Evolutionary conservation across 169 alveolate genomes (phyloP), one percentile per base, ranked within the genome.

Genomic region (Eimeria acervulina): DNA sequence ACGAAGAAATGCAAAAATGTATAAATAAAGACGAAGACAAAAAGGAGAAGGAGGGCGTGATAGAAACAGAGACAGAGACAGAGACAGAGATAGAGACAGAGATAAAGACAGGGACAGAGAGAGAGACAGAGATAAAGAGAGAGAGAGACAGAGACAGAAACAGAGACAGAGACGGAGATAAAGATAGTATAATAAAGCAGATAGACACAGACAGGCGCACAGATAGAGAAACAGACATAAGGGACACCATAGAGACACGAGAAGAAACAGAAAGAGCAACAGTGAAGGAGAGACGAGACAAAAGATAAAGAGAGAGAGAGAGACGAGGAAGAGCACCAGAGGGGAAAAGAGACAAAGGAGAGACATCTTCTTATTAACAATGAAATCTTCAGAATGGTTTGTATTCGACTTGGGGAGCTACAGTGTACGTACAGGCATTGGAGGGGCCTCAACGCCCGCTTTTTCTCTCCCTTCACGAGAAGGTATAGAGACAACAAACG

Each of bases 341-440:
- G n/a, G n/a, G n/a, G n/a, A 72, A 19, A 19, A 72, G 44, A 2
- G 7, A 36, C 38, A 28, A 36, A 19, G 36, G 83, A 19, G 36
- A 36, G 44, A 72, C 44, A 8, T 36, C 10, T 19, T 28, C 6
- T 6, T 15, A 72, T 19, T 36, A 63, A 44, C 83, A 72, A 36
- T 21, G 42, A 28, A 19, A 72, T 19, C 83, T n/a, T 3, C 47
- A 72, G 83, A 19, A 72, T 28, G 42, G 83, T 31, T 19, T 28
- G 83, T 72, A 13, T n/a, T n/a, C 42, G 83, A 72, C 47, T n/a
- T 72, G 19, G 83, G 83, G 6, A 72, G 83, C 47, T 5, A 72
- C n/a, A n/a, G 26, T 17, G 47, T 72, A 13, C 83, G 83, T 44
- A 26, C 36, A 19, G 83, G 83, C 33, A 13, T 72, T 5, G 47